These are phyloP conservation scores for Pythium phragmitis DNA, from an alignment of 352 stramenopile species.

Conservation along the genomic window DNA sequence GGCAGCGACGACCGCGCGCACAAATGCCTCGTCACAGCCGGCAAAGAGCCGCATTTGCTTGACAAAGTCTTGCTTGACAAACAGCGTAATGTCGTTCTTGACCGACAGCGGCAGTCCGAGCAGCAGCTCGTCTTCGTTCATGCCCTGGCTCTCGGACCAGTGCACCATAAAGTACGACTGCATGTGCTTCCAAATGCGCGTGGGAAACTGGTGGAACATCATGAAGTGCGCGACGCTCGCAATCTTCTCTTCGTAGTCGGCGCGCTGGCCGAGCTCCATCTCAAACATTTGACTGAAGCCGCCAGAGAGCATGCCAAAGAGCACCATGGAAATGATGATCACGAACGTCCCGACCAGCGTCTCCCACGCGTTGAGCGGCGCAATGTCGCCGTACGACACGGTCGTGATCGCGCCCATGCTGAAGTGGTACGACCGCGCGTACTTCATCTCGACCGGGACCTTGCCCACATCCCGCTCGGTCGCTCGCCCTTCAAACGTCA, in stretches of 20 bases:
- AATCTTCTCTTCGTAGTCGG: constrained; percentile 68
- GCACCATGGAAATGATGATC: constrained; percentile 60
- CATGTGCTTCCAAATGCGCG: constrained; percentile 52
- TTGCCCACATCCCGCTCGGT: constrained; percentile 9
- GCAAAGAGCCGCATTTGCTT: constrained; percentile 61
- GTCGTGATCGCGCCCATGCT: constrained; percentile 74
- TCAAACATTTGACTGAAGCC: constrained; percentile 73
- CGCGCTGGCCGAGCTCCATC: constrained; percentile 26
- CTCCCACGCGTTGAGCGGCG: constrained; percentile 58
- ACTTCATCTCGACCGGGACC: constrained; percentile 35
- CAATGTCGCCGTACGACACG: constrained; percentile 68
- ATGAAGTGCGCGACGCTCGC: constrained; percentile 59
- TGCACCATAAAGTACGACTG: constrained; percentile 61
- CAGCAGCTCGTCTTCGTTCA: constrained; percentile 57
- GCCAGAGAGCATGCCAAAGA: constrained; percentile 76
- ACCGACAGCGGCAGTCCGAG: constrained; percentile 46
- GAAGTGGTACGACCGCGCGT: constrained; percentile 62
- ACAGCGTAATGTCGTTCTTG: constrained; percentile 61
- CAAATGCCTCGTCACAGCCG: constrained; percentile 56
- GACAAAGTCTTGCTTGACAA: constrained; percentile 55
- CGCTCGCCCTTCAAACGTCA: constrained; percentile 38
- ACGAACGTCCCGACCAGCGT: constrained; percentile 51
- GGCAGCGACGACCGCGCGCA: constrained; percentile 51
- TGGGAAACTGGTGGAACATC: constrained; percentile 56
- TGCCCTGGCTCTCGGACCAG: constrained; percentile 68